These are phyloP conservation scores for Malus fusca DNA, from an alignment of 306 rosid species.

Conservation along the genomic window DNA sequence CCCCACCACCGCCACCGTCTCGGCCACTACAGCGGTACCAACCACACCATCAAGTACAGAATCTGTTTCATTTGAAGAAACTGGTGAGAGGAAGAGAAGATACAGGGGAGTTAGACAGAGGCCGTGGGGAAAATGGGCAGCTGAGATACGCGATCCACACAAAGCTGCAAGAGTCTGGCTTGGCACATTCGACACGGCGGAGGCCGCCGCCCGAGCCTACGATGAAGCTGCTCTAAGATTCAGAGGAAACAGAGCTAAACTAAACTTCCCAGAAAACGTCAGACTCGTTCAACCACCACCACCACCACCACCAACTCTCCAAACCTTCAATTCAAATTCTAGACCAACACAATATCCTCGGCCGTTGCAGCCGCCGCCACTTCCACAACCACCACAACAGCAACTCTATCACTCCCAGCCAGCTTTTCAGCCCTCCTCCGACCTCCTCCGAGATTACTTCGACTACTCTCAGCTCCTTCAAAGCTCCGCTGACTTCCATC, in stretches of 20 bases:
- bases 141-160: slow-evolving; percentile 90
- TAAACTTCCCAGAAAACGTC: slow-evolving; percentile 87
- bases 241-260: slow-evolving; percentile 91
- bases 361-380: slow-evolving; percentile 8
- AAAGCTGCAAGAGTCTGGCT: slow-evolving; percentile 98
- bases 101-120: slow-evolving; percentile 95
- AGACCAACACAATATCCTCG: background rate
- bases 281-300: slow-evolving; percentile 28
- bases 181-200: slow-evolving; percentile 92
- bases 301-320: background rate
- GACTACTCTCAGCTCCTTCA: slow-evolving; percentile 69
- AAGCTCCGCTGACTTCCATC: slow-evolving; percentile 42
- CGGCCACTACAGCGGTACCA: background rate
- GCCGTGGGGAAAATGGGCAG: slow-evolving; percentile 99
- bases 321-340: background rate
- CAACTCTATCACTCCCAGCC: background rate
- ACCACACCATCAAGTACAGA: slow-evolving; percentile 15
- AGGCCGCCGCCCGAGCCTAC: slow-evolving; percentile 90
- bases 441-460: slow-evolving; percentile 42
- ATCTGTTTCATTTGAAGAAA: slow-evolving; percentile 32
- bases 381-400: background rate
- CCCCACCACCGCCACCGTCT: background rate
- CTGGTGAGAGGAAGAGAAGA: slow-evolving; percentile 54
- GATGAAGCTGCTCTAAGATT: slow-evolving; percentile 89
- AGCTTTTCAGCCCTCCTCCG: slow-evolving; percentile 20